These are phyloP conservation scores for Eruca vesicaria DNA, from an alignment of 441 rosid genomes.

Conservation along the genomic window DNA sequence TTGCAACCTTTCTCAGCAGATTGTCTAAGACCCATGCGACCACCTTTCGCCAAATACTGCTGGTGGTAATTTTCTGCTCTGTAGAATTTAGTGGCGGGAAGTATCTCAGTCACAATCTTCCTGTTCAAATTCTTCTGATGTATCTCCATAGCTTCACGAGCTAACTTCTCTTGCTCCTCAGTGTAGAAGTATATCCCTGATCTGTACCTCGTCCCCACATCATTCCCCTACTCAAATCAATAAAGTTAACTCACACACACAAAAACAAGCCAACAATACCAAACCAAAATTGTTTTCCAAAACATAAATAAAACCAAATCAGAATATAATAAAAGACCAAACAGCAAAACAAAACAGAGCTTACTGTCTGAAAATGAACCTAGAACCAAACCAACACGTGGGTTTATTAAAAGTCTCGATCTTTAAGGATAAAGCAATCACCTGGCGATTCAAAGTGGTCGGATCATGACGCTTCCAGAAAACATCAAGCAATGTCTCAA, in stretches of 20 bases:
- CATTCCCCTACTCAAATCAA: conserved; percentile 45
- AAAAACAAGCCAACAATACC: not conserved
- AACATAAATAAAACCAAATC: too few species aligned
- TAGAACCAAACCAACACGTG: not conserved
- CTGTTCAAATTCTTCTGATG: conserved; percentile 45
- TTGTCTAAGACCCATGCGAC: conserved; percentile 49
- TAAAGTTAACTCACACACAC: not conserved
- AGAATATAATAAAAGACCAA: not conserved
- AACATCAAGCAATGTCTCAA: conserved; percentile 44
- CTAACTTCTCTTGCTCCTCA: conserved; percentile 46
- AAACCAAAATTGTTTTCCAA: not conserved
- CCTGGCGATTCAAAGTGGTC: conserved; percentile 64
- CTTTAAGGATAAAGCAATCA: conserved; percentile 11
- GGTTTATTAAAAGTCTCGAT: not conserved
- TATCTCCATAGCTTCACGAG: conserved; percentile 48
- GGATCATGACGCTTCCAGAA: conserved; percentile 73
- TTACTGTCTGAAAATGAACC: not conserved
- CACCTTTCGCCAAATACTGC: conserved; percentile 70
- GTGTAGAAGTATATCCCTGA: conserved; percentile 69
- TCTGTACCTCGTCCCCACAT: conserved; percentile 63
- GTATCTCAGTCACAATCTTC: conserved; percentile 63
- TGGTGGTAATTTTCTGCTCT: conserved; percentile 69
- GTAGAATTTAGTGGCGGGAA: conserved; percentile 64
- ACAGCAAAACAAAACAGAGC: not conserved
- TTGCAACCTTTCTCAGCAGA: conserved; percentile 61